A percentile compares a stretch with the other conserved stretches of the same genome.
Evolutionary conservation across 2,329 filamentous ascomycete species (phyloP).

Genomic region (Thermochaetoides dissita): DNA sequence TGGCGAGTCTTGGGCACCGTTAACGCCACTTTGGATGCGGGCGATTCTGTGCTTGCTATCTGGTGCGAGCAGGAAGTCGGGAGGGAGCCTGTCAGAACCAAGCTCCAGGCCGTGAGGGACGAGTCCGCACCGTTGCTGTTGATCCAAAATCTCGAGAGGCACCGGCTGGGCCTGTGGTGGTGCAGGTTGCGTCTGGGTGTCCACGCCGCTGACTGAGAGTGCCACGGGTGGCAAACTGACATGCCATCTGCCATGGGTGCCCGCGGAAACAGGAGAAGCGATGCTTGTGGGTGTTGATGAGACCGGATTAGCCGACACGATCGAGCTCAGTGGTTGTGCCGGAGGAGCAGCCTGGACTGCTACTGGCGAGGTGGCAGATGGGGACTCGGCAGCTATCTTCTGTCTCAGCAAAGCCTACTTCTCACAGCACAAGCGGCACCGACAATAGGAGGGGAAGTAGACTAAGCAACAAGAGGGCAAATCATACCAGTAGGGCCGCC

Average conservation of each 20-base stretch:
- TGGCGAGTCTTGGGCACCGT: slow-evolving; percentile 32
- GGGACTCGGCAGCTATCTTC: too few species aligned
- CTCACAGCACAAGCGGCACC: background rate
- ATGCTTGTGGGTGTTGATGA: slow-evolving; percentile 9
- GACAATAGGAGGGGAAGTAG: background rate
- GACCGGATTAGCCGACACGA: slow-evolving; percentile 13
- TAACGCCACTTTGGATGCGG: slow-evolving; percentile 35
- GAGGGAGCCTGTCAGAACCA: slow-evolving; percentile 51
- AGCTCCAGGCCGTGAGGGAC: slow-evolving; percentile 46
- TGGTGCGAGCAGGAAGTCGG: slow-evolving; percentile 58
- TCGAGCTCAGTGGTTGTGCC: slow-evolving; percentile 16
- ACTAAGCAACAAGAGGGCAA: background rate
- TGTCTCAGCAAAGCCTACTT: background rate
- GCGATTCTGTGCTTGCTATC: slow-evolving; percentile 40
- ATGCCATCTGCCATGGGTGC: slow-evolving; percentile 10
- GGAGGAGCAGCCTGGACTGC: slow-evolving; percentile 20
- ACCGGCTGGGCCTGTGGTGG: too few species aligned
- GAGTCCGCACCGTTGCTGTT: slow-evolving; percentile 36
- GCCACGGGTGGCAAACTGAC: slow-evolving; percentile 8
- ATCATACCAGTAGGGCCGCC: slow-evolving; percentile 5
- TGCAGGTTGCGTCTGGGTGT: slow-evolving; percentile 10
- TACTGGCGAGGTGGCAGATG: slow-evolving; percentile 14
- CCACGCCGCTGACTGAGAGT: slow-evolving; percentile 4
- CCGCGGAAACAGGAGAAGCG: slow-evolving; percentile 10
- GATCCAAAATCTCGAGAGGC: slow-evolving; percentile 20